Conservation (phyloP, 2,329 filamentous ascomycete genomes). For the Pseudogymnoascus sp. region DNA sequence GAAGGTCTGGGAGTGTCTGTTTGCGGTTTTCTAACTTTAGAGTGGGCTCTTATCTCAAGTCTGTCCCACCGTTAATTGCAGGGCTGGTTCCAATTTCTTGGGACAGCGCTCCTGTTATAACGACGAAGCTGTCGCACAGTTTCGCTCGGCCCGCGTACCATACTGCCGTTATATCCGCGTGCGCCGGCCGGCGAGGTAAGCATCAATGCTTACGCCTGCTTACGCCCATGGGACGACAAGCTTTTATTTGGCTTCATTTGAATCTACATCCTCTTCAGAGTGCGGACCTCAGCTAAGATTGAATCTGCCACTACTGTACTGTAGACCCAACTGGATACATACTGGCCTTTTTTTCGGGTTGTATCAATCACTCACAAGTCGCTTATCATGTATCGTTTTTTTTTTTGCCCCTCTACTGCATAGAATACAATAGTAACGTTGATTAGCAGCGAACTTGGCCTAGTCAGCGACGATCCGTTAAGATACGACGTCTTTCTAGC, state of each 20-base stretch:
- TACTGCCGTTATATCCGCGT: background rate
- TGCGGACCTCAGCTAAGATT: background rate
- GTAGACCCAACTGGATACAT: background rate
- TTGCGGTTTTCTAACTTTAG: background rate
- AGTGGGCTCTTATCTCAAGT: background rate
- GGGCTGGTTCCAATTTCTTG: background rate
- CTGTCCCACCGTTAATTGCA: background rate
- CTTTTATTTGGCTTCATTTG: background rate
- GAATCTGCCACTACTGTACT: background rate
- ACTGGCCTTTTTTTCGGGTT: background rate
- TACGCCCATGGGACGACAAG: background rate
- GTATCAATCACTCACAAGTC: background rate
- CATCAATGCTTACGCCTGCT: background rate
- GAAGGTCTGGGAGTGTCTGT: background rate
- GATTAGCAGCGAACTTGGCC: background rate
- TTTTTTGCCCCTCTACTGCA: background rate
- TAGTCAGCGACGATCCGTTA: background rate
- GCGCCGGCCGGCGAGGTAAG: background rate
- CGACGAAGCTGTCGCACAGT: background rate
- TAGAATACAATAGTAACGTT: background rate
- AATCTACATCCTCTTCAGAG: background rate
- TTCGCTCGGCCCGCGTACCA: background rate
- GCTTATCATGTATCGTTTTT: background rate
- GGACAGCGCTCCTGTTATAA: background rate
- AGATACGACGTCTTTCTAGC: background rate